Evolutionary conservation across 169 alveolate genomes (phyloP).

Genomic region (Babesia bovis): DNA sequence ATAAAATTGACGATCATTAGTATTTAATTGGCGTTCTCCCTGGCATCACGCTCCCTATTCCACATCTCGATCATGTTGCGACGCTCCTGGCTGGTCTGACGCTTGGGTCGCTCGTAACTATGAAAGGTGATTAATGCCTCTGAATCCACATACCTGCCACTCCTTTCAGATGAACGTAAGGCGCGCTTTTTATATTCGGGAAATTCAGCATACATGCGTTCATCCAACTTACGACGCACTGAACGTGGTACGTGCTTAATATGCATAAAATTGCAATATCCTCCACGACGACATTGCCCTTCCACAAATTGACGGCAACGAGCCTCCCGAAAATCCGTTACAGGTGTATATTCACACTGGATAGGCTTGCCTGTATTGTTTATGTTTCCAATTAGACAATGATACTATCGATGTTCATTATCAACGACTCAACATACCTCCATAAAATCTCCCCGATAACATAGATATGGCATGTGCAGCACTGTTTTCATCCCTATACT

Average conservation of each 20-base stretch:
- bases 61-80: conserved; percentile 91
- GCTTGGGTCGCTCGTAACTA: conserved; percentile 68
- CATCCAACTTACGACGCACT: conserved; percentile 87
- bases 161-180: conserved; percentile 66
- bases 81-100: conserved; percentile 89
- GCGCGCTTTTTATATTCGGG: conserved; percentile 91
- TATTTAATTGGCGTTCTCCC: conserved; percentile 10
- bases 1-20: not conserved
- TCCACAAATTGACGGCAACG: conserved; percentile 97
- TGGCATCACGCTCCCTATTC: conserved; percentile 83
- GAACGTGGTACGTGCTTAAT: conserved; percentile 95
- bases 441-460: conserved; percentile 93
- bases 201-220: conserved; percentile 95
- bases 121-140: not conserved
- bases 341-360: conserved; percentile 98
- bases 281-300: conserved; percentile 98
- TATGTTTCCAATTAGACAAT: not conserved
- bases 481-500: conserved; percentile 92
- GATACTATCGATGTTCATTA: not conserved
- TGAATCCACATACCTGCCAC: conserved; percentile 30
- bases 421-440: conserved; percentile 55
- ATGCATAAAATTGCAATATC: conserved; percentile 99
- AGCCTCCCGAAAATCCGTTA: conserved; percentile 98
- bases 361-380: conserved; percentile 82
- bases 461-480: conserved; percentile 93